Percentiles rank a stretch among this genome's conserved stretches.
Evolutionary conservation across 2,329 filamentous ascomycete genomes (phyloP).

Genomic region (Cladosporium cucumerinum): DNA sequence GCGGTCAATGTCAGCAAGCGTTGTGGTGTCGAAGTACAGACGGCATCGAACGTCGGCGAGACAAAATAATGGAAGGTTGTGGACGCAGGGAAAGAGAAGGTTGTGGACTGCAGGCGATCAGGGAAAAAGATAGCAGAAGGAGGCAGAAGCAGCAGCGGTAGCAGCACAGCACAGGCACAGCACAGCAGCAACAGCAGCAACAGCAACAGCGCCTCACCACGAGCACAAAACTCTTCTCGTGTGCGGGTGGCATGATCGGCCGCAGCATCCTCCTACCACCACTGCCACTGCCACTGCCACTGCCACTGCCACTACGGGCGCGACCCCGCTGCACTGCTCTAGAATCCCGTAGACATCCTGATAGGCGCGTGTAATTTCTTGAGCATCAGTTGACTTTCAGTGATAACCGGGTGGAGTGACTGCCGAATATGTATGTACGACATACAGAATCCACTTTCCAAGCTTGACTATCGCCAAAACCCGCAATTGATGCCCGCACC

Average conservation of each 20-base stretch:
- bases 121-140: slow-evolving; percentile 12
- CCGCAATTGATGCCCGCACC: slow-evolving; percentile 8
- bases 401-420: not conserved
- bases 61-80: not conserved
- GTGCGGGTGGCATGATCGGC: not conserved
- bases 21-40: not conserved
- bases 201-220: too few relatives aligned
- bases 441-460: slow-evolving; percentile 12
- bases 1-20: not conserved
- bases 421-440: slow-evolving; percentile 12
- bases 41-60: not conserved
- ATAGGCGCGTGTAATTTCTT: not conserved
- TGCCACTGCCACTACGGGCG: not conserved
- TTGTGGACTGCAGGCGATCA: slow-evolving; percentile 9
- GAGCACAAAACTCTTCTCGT: not conserved
- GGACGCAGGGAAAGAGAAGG: slow-evolving; percentile 9
- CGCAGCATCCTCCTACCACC: not conserved
- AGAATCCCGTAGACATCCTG: not conserved
- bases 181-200: too few relatives aligned
- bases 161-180: too few relatives aligned
- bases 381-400: not conserved
- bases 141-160: not conserved
- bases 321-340: not conserved
- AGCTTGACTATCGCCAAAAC: not conserved
- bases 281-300: not conserved